Base-by-base conservation (phyloP, 352 stramenopile species). In the Globisporangium yorkense region DNA sequence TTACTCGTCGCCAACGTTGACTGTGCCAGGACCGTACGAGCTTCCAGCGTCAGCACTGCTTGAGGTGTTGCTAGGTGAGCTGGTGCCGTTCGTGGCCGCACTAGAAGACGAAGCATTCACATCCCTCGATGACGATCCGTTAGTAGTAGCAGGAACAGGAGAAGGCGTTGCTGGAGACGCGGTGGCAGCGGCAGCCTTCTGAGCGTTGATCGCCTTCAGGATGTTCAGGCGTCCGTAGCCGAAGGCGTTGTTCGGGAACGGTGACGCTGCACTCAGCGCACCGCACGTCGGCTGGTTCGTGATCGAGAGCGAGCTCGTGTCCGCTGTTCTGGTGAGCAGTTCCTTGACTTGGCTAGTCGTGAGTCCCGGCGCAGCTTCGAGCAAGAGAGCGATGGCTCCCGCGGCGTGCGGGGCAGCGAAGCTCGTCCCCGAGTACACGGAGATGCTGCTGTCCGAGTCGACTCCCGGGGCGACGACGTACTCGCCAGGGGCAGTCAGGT, bases 211-310 rank as follows among this genome's bases (percentile, higher is more conserved):
- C 12, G 68, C 63, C 20, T 65, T 71, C 18, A 68, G 48, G 15
- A 81, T 63, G 54, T 87, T 79, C 0, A 82, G 49, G 24, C 74
- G 69, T 5, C 77, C 77, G 51, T 84, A 71, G 20, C 77, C 77
- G 24, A 79, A 84, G 2, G 69, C 66, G 20, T 87, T 87, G 70
- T 85, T 87, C 8, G 77, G 77, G 50, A 80, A 84, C 2, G 40
- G 27, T 5, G 56, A 59, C 8, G 33, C 45, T 6, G 43, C 48
- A 27, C 47, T 49, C 6, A 62, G 15, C 3, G 55, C 49, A 2
- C 54, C 56, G 15, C 53, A 61, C 1, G 39, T 61, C 5, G 47
- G 48, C 29, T 69, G 41, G 13, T 39, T 57, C 12, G 48, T 33
- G 21, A 48, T 39, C 4, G 56, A 64, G 21, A 62, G 48, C 10